Base-by-base conservation (phyloP, 148 eudicot genomes). In the Nepenthes gracilis region DNA sequence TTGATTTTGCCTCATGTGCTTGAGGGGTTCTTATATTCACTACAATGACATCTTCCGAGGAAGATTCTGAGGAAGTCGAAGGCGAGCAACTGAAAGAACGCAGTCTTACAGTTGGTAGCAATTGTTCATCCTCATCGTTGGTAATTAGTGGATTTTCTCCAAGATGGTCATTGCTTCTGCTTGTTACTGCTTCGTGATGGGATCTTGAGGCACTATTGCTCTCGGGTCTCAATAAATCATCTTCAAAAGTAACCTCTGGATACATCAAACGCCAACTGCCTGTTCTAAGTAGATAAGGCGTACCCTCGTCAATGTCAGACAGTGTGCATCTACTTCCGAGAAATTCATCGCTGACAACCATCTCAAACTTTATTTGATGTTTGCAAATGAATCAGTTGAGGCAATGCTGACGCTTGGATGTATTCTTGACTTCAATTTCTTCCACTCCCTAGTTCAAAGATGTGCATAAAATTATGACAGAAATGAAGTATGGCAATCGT, bases 21-120 rank as follows among this genome's bases (percentile, higher is more conserved):
- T 2, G 36, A 55, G 3, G 36, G 58, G 14, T 33, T 36, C 13
- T 55, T 35, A 67, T 40, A 4, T 73, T 70, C 36, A 58, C 9
- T 9, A 64, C 49, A 57, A 70, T 36, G 9, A 65, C 11, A 62
- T 66, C 77, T 35, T 72, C 78, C 2, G 65, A 65, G 13, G 70
- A 63, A 45, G 69, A 61, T 4, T 55, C 62, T 32, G 77, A 72
- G 23, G 61, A 62, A 2, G n/a, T 54, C n/a, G 86, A 63, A 58
- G 37, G 45, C 1, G n/a, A 38, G 14, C 33, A 59, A 64, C 33
- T 13, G 15, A 32, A 34, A 33, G 48, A 47, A 43, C 15, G 10
- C 6, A 49, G 53, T 49, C 13, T 11, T 5, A 11, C 11, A 11
- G 53, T 40, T n/a, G 53, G 53, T 49, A 49, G n/a, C 63, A 32